Evolutionary conservation across 2,329 filamentous ascomycete genomes (phyloP), one percentile per base, ranked within the genome.

Genomic region (Penicillium concentricum): DNA sequence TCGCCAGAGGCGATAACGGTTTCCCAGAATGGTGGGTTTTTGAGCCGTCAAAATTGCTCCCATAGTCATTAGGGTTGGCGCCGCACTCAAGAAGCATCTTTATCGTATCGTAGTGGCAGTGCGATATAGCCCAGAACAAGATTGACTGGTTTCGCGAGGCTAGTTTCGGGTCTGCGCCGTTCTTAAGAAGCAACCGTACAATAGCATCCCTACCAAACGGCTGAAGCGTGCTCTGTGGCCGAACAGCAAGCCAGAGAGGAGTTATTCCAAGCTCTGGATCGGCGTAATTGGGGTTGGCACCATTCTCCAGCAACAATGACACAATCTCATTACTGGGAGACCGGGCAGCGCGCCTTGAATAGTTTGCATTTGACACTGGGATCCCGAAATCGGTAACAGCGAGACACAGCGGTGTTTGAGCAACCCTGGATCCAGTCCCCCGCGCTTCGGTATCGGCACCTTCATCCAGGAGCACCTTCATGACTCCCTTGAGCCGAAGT

Each of bases 221-320:
- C 32, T 8, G 13, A 37, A 52, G n/a, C 13, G 4, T 26, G 2
- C 13, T 15, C 3, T 22, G 1, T 26, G 16, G 16, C 16, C 32
- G 20, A 16, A 52, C 16, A 15, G 41, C 50, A 38, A 52, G 50
- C 41, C 50, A 52, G 12, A 52, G 22, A 37, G 50, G 41, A n/a
- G 50, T 34, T 8, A 45, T 45, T 3, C 50, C 50, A 37, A 13
- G n/a, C 22, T 12, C 26, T 16, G 32, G 50, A 28, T 52, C 50
- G 6, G 16, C 5, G 28, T 28, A 45, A n/a, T 52, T 45, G 7
- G 30, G 41, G 26, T 52, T 35, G 6, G 41, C 50, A 5, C 50
- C 50, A 20, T 38, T 35, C 4, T 45, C 4, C 41, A 52, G 9
- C 15, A 52, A 18, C 1, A 52, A 37, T 22, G 20, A 18, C 20